Evolutionary conservation across 129 eudicot genomes (phyloP).

Genomic region (Flaveria bidentis): DNA sequence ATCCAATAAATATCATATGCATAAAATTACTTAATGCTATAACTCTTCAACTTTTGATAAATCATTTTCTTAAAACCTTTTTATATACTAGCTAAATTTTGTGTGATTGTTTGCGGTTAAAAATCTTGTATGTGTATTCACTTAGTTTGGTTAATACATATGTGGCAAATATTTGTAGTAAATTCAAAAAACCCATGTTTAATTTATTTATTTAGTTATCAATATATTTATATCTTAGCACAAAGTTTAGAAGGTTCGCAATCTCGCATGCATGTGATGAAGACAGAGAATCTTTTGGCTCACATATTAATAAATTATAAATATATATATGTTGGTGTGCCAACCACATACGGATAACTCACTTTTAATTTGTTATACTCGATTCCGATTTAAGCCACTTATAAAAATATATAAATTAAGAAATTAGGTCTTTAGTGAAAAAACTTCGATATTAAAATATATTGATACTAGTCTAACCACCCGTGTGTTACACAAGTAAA

Average conservation of each 20-base stretch:
- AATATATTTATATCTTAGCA: neutral
- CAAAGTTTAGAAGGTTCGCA: slow-evolving; percentile 37
- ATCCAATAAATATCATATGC: no score
- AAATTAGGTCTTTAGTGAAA: no score
- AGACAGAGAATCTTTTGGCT: slow-evolving; percentile 29
- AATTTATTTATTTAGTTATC: no score
- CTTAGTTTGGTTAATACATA: neutral
- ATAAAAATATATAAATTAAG: no score
- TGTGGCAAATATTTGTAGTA: no score
- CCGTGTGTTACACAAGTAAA: no score
- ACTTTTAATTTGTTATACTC: neutral
- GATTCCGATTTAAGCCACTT: neutral
- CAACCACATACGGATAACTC: neutral
- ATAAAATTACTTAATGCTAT: neutral
- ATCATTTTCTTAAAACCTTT: neutral
- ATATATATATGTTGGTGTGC: neutral
- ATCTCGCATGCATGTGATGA: slow-evolving; percentile 38
- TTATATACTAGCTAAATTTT: no score
- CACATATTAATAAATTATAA: neutral
- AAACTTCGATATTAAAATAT: no score
- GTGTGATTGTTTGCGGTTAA: neutral
- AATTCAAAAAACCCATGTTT: no score
- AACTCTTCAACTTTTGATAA: neutral
- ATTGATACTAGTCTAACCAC: no score
- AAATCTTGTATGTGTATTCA: neutral